These are phyloP conservation scores for Microsporum canis DNA, from an alignment of 2,329 filamentous ascomycete species.

Conservation along the genomic window DNA sequence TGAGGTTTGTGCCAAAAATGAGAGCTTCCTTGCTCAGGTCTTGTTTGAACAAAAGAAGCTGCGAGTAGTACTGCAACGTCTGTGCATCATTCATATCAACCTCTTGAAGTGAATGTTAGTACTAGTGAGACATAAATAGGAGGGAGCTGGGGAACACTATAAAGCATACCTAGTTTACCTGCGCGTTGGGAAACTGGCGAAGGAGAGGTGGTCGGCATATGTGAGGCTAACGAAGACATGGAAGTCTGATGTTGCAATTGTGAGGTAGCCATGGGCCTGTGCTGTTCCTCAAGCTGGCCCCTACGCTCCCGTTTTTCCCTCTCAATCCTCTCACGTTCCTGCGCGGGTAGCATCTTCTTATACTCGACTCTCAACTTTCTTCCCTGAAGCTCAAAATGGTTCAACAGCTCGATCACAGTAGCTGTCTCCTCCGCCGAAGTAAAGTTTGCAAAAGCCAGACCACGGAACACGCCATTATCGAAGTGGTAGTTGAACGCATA, in stretches of 20 bases:
- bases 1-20: conserved; percentile 69
- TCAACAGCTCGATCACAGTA: conserved; percentile 83
- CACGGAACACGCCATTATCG: conserved; percentile 92
- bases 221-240: conserved; percentile 62
- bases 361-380: conserved; percentile 93
- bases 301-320: conserved; percentile 92
- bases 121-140: conserved; percentile 7
- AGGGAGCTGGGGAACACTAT: neutral
- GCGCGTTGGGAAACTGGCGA: conserved; percentile 52
- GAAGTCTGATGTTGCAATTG: conserved; percentile 76
- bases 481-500: conserved; percentile 99
- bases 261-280: conserved; percentile 55
- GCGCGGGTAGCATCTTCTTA: conserved; percentile 97
- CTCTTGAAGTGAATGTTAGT: conserved; percentile 39
- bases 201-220: conserved; percentile 52
- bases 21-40: conserved; percentile 65
- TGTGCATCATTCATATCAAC: conserved; percentile 86
- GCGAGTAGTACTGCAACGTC: conserved; percentile 78
- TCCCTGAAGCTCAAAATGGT: conserved; percentile 89
- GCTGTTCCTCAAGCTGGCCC: conserved; percentile 93
- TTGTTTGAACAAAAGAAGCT: conserved; percentile 79
- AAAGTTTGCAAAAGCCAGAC: conserved; percentile 95
- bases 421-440: conserved; percentile 90
- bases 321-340: conserved; percentile 90
- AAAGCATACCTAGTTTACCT: conserved; percentile 27